A percentile compares a stretch with the other conserved stretches of the same genome.
phyloP scores from a whole-genome alignment of 2,329 filamentous ascomycete species.

The Aspergillus neotritici region DNA sequence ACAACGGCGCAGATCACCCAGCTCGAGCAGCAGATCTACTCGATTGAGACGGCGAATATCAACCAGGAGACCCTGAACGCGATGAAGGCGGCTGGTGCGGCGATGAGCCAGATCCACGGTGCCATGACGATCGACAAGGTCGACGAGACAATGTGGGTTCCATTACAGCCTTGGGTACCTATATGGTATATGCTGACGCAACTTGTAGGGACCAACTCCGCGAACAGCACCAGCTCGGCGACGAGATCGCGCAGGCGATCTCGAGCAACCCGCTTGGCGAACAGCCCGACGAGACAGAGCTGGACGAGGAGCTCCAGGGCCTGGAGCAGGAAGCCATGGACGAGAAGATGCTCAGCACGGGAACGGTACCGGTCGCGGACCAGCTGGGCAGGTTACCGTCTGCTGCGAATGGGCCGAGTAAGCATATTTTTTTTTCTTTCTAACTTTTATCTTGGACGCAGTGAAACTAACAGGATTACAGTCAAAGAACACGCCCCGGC shows the following conservation, averaged over 20 bases:
- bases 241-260: constrained; percentile 86
- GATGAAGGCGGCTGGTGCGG: constrained; percentile 84
- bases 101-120: constrained; percentile 90
- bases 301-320: constrained; percentile 77
- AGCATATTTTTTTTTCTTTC: constrained; percentile 30
- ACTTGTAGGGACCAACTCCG: constrained; percentile 66
- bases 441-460: too few relatives aligned
- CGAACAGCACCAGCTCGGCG: constrained; percentile 86
- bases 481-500: constrained; percentile 45
- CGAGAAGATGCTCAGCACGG: constrained; percentile 87
- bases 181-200: constrained; percentile 35
- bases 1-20: constrained; percentile 85
- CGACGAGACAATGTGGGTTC: constrained; percentile 81
- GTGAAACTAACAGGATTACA: constrained; percentile 17
- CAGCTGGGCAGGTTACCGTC: constrained; percentile 70
- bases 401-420: constrained; percentile 69
- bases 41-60: constrained; percentile 97
- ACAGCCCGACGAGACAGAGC: constrained; percentile 73
- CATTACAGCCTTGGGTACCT: neutral
- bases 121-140: constrained; percentile 91
- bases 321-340: constrained; percentile 91
- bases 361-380: constrained; percentile 74
- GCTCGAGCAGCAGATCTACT: constrained; percentile 90
- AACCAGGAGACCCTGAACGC: constrained; percentile 93
- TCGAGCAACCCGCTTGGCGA: constrained; percentile 63